Evolutionary conservation across 148 eudicot genomes (phyloP).

Genomic region (Rheum nobile): DNA sequence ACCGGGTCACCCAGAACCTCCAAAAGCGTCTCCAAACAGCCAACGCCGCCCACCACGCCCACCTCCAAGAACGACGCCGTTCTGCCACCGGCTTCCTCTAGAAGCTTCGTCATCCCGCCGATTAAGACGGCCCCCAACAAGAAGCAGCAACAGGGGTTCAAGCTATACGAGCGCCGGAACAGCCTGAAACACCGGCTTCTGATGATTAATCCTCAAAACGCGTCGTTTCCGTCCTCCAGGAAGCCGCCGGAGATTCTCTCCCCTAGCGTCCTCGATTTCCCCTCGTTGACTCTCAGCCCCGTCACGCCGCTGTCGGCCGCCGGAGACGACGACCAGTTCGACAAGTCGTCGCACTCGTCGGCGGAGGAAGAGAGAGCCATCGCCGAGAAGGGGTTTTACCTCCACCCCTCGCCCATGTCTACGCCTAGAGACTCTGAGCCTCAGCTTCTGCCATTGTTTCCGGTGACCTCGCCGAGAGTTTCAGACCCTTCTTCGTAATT

Average conservation of each 20-base stretch:
- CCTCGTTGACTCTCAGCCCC: constrained; percentile 65
- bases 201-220: constrained; percentile 41
- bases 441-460: constrained; percentile 59
- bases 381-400: constrained; percentile 67
- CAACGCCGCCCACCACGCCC: constrained; percentile 7
- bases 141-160: constrained; percentile 20
- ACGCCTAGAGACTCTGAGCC: constrained; percentile 26
- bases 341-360: constrained; percentile 13
- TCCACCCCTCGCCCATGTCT: constrained; percentile 53
- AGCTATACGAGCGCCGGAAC: constrained; percentile 78
- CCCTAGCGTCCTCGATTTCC: constrained; percentile 69
- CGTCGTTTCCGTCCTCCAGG: background rate
- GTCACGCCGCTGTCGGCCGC: constrained; percentile 46
- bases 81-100: background rate
- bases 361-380: constrained; percentile 67
- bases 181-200: constrained; percentile 36
- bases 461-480: constrained; percentile 55
- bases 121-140: constrained; percentile 30
- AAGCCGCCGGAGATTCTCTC: constrained; percentile 27
- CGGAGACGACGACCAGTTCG: constrained; percentile 22
- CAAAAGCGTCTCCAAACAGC: background rate
- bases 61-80: constrained; percentile 8
- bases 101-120: constrained; percentile 37
- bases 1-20: constrained; percentile 46
- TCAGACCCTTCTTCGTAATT: background rate